Conservation (phyloP, 768 basidiomycete species). For the Pulveroboletus sp. region DNA sequence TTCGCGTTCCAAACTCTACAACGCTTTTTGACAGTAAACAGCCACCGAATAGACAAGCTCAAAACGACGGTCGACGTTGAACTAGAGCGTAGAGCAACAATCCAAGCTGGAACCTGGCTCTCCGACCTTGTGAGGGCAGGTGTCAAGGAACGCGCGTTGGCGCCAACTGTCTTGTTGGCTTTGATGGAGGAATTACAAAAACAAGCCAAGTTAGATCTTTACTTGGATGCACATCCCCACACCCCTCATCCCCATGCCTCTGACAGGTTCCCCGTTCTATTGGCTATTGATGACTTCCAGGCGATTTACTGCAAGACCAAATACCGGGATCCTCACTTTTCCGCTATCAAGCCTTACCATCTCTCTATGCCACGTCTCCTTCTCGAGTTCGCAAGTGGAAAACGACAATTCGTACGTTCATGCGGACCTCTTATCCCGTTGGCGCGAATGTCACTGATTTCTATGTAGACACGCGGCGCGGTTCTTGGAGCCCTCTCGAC, state of each 20-base stretch:
- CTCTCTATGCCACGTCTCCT: conserved; percentile 73
- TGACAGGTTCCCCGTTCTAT: conserved; percentile 65
- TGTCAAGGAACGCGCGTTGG: conserved; percentile 44
- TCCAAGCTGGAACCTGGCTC: conserved; percentile 48
- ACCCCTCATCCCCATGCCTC: background rate
- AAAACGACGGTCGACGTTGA: conserved; percentile 37
- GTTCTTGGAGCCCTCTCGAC: conserved; percentile 66
- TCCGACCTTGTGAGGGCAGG: conserved; percentile 55
- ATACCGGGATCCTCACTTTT: conserved; percentile 74
- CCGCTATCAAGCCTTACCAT: conserved; percentile 66
- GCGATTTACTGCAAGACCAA: conserved; percentile 61
- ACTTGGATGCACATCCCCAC: background rate
- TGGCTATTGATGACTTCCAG: conserved; percentile 89
- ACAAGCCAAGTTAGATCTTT: conserved; percentile 54
- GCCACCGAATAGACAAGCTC: conserved; percentile 38
- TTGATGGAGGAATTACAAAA: conserved; percentile 57
- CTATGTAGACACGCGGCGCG: conserved; percentile 57
- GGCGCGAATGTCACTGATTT: background rate
- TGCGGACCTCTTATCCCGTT: too few relatives aligned
- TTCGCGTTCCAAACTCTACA: conserved; percentile 61
- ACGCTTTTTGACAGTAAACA: conserved; percentile 59
- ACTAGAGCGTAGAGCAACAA: conserved; percentile 42
- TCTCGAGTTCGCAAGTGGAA: conserved; percentile 74
- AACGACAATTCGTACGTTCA: conserved; percentile 58
- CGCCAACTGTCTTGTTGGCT: conserved; percentile 53